A percentile compares a stretch with the other conserved stretches of the same genome.
phyloP scores from a whole-genome alignment of 176 grass and related monocot genomes.

The Themeda triandra region DNA sequence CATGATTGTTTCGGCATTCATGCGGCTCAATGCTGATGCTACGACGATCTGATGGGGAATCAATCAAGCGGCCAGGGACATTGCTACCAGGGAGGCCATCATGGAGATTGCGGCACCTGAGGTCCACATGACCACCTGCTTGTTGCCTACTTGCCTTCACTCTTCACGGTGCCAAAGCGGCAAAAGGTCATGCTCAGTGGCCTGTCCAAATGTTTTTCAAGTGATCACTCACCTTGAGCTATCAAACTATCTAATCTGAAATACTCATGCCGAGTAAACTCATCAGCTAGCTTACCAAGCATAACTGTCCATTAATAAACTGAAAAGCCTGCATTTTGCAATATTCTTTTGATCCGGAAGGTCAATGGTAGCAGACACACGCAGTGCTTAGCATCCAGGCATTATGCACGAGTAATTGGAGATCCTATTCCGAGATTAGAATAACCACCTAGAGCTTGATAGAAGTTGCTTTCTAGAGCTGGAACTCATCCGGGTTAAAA shows the following conservation, averaged over 20 bases:
- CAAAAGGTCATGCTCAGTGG: neutral
- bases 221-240: neutral
- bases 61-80: neutral
- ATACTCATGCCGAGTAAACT: neutral
- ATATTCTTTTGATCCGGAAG: neutral
- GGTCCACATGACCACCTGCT: slow-evolving; percentile 37
- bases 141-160: neutral
- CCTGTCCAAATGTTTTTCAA: neutral
- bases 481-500: neutral
- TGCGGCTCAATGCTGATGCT: neutral
- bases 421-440: neutral
- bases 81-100: slow-evolving; percentile 14
- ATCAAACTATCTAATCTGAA: neutral
- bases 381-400: neutral
- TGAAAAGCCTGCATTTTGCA: neutral
- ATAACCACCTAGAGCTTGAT: neutral
- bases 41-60: slow-evolving; percentile 1
- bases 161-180: too few relatives aligned
- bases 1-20: slow-evolving; percentile 10
- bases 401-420: neutral
- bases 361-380: neutral
- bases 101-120: slow-evolving; percentile 34
- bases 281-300: neutral
- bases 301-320: neutral
- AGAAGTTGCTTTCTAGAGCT: neutral